Evolutionary conservation across 129 eudicot species (phyloP).

Genomic region (Chrysanthemum makinoi): DNA sequence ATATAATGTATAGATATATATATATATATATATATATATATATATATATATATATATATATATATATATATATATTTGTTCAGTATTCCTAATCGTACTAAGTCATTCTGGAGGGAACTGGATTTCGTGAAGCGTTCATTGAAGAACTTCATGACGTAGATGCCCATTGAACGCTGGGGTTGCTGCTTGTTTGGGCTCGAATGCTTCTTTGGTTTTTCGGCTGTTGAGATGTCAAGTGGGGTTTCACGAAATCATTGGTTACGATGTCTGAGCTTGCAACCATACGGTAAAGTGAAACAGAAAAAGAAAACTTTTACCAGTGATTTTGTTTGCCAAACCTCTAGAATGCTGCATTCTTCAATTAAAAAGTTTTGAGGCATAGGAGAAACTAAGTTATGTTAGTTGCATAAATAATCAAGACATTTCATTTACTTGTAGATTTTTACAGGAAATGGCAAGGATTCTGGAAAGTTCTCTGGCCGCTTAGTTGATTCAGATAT

Average conservation of each 20-base stretch:
- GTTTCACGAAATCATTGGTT: conserved; percentile 57
- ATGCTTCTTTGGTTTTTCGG: conserved; percentile 60
- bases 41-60: too few relatives aligned
- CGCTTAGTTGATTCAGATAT: conserved; percentile 97
- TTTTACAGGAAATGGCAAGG: conserved; percentile 73
- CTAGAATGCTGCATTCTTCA: not conserved
- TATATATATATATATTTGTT: not conserved
- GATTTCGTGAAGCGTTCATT: conserved; percentile 45
- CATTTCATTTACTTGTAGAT: not conserved
- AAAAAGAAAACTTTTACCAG: too few relatives aligned
- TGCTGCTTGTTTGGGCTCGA: conserved; percentile 61
- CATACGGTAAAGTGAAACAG: not conserved
- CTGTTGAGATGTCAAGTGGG: conserved; percentile 71
- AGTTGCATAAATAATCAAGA: not conserved
- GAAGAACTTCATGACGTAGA: conserved; percentile 44
- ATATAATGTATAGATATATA: too few relatives aligned
- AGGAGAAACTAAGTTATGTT: not conserved
- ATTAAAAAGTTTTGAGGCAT: not conserved
- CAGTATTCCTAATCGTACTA: conserved; percentile 40
- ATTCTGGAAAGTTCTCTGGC: conserved; percentile 78
- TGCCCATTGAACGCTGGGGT: conserved; percentile 59
- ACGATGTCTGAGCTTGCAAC: not conserved
- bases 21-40: too few relatives aligned
- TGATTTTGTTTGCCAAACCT: too few relatives aligned
- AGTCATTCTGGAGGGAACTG: conserved; percentile 61